phyloP scores from a whole-genome alignment of 306 rosid species.

The Senna tora region DNA sequence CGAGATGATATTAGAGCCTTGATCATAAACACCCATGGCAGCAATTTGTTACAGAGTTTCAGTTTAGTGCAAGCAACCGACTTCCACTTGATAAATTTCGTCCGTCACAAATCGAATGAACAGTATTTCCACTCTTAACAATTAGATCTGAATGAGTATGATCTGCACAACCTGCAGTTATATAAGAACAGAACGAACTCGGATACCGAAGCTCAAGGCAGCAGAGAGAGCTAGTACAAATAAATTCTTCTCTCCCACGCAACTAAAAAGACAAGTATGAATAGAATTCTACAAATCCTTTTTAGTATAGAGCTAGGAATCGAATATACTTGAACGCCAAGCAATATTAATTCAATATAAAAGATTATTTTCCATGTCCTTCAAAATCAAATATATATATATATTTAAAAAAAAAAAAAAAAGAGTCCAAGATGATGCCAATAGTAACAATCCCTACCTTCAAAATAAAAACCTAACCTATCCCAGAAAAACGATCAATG shows the following conservation, averaged over 20 bases:
- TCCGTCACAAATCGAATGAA: not conserved
- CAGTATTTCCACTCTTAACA: conserved; percentile 20
- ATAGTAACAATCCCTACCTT: not conserved
- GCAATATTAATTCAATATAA: not conserved
- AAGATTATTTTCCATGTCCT: not conserved
- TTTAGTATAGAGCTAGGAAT: not conserved
- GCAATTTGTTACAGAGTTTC: not conserved
- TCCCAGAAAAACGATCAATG: not conserved
- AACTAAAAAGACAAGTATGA: not conserved
- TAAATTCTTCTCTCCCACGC: not conserved
- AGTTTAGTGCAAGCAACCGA: conserved; percentile 15
- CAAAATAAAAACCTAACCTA: not conserved
- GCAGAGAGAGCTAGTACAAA: conserved; percentile 4
- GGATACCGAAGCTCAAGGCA: not conserved
- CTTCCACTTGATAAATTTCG: conserved; percentile 12
- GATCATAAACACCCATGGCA: conserved; percentile 59
- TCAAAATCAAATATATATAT: not conserved
- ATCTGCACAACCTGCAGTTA: conserved; percentile 43
- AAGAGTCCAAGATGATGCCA: not conserved
- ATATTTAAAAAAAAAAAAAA: not conserved
- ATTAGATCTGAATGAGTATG: not conserved
- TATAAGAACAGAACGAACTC: not conserved
- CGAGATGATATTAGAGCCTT: conserved; percentile 33
- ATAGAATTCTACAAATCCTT: not conserved
- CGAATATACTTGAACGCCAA: conserved; percentile 36